Conservation (phyloP, 164 flowering plant species). For the Macadamia integrifolia region DNA sequence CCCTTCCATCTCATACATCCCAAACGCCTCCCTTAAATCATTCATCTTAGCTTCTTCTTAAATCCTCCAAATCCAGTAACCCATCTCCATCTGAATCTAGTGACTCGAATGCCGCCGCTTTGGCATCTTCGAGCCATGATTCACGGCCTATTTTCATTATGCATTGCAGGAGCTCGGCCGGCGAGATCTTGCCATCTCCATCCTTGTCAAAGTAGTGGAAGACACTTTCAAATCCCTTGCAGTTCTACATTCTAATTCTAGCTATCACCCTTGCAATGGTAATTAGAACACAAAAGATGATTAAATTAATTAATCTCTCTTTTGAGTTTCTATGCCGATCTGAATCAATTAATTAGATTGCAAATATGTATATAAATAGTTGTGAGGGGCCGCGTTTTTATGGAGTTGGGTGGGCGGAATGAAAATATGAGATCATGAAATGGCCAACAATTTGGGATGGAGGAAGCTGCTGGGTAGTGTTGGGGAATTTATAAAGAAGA, state of each 20-base stretch:
- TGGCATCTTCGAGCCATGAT: constrained; percentile 25
- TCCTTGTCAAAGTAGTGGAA: constrained; percentile 31
- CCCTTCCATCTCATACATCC: constrained; percentile 40
- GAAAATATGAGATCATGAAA: too few relatives aligned
- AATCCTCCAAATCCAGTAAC: constrained; percentile 31
- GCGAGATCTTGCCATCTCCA: constrained; percentile 33
- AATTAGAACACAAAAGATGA: too few relatives aligned
- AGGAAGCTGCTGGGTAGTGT: too few relatives aligned
- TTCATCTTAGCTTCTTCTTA: constrained; percentile 35
- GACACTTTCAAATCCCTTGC: constrained; percentile 24
- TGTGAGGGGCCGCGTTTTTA: too few relatives aligned
- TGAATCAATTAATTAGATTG: too few relatives aligned
- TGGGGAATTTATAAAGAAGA: too few relatives aligned
- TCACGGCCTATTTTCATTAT: constrained; percentile 18
- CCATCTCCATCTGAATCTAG: constrained; percentile 37
- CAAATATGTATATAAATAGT: too few relatives aligned
- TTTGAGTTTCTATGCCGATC: too few relatives aligned
- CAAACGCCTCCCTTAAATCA: constrained; percentile 36
- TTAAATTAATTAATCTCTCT: too few relatives aligned
- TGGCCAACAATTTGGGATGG: too few relatives aligned
- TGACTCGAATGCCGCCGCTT: constrained; percentile 15
- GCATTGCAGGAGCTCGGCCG: constrained; percentile 30
- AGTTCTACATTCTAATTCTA: constrained; percentile 18
- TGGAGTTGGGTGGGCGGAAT: too few relatives aligned
- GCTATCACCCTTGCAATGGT: too few relatives aligned